Base-by-base conservation (phyloP, 2,329 filamentous ascomycete species). In the Penicillium sp. region DNA sequence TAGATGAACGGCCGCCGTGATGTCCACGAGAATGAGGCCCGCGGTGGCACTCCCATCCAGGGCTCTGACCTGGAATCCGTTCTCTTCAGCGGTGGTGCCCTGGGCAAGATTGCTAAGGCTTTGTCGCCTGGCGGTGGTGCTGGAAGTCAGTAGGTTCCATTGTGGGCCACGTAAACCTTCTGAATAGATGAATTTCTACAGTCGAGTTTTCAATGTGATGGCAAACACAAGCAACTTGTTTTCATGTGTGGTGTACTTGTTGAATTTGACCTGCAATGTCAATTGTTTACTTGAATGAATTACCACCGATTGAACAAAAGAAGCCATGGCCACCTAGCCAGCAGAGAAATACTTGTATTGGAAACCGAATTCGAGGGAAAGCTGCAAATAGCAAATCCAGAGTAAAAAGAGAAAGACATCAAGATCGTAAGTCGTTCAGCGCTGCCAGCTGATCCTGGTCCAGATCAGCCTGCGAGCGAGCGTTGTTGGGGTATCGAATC, bases 401-500 rank as follows among this genome's bases (percentile, higher is more conserved):
- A 32, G 7, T 4, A 4, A 34, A 34, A 27, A 31, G 38, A 36
- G 22, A 42, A 47, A 44, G 49, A 50, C 47, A 52, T 35, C 41
- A 31, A 49, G 44, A 45, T 59, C 57, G 31, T 59, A 51, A 54
- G 24, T 58, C 56, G 43, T 59, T 34, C 28, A 43, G 46, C 44
- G 40, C 46, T 34, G 47, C 23, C 39, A 45, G 47, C 42, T 34
- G 41, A 37, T 40, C 39, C 44, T 29, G 49, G 42, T 39, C 27
- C 31, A 27, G 44, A 44, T 10, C 24, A 28, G 43, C 47, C 38
- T 50, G 44, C 28, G 29, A 50, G 46, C 40, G 38, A 44, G 49
- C 46, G 49, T 34, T 32, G 23, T 47, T 46, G 51, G 53, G 55
- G 53, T 57, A 57, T 58, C 50, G 56, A 52, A 50, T 59, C 57